Evolutionary conservation across 257 asterid species (phyloP), one percentile per base, ranked within the genome.

Genomic region (Gentiana macrophylla): DNA sequence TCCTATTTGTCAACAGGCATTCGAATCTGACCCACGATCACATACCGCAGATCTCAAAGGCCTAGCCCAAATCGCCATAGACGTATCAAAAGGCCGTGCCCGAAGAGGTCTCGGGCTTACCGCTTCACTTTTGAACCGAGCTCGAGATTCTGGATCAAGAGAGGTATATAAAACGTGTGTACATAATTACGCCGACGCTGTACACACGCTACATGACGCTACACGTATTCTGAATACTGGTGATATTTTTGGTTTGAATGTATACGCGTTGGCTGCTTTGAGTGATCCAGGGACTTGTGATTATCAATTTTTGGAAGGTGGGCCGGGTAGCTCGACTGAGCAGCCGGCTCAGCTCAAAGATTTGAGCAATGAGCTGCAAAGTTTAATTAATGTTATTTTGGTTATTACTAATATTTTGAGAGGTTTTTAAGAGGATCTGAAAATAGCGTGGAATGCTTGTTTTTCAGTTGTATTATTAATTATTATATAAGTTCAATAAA

Each of bases 151-250:
- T 8, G 43, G 13, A 12, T 6, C 53, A 4, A 60, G 49, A 47
- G 47, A 1, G 2, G 35, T 15, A 37, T 56, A 58, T 4, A 56
- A 15, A 0, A 52, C 76, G 3, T 77, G 91, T 61, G 24, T 70
- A 5, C 66, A 67, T 54, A 37, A 32, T 6, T 75, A 49, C 46
- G 9, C 6, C 6, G 53, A 66, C 0, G 65, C 73, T 1, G 35
- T 49, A 1, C 53, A n/a, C 4, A 44, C 8, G 37, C 34, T 50
- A 2, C 5, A 50, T 15, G 35, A n/a, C 34, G 5, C 35, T 34
- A 24, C 35, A 4, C 13, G 34, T 33, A 8, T 3, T 11, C 34
- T 24, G 12, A 50, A 50, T 11, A 50, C 3, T 3, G 34, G 10
- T 7, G 54, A 24, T 35, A 5, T 13, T 50, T 33, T 15, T 4